Base-by-base conservation (phyloP, 2,329 filamentous ascomycete genomes). In the Balansia obtecta region DNA sequence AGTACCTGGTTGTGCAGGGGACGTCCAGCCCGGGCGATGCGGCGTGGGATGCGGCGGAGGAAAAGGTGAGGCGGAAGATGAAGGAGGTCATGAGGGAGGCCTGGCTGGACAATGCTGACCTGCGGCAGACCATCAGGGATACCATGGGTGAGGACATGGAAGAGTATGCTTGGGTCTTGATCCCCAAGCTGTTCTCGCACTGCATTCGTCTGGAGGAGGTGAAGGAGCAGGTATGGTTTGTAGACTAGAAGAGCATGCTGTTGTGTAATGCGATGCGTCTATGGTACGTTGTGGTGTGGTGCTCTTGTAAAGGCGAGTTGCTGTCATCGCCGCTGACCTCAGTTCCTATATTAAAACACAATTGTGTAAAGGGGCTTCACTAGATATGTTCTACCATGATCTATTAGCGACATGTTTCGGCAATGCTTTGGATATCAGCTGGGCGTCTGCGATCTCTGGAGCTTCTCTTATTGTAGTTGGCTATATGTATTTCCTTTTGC, bases 111-210 rank as follows among this genome's bases (percentile, higher is more conserved):
- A 38, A 50, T 3, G 50, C 54, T 1, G 45, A 51, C 16, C 12
- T 57, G n/a, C 33, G 30, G 32, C 32, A 50, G 42, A 49, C 54
- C 1, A 46, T 54, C 8, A 43, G 40, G 32, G 49, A 57, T n/a
- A 50, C 42, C 7, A 41, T 55, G 5, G 56, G 55, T n/a, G 15
- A 43, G 12, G 50, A 47, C n/a, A 1, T 57, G 48, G 53, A 54
- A 7, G 52, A 56, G 6, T 54, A 45, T 11, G 45, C 52, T n/a
- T 58, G 55, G 56, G 52, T 52, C 37, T 43, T 53, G 27, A 50
- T 55, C n/a, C 54, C 52, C 2, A 56, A 56, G 40, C 2, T 40
- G n/a, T 52, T 55, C n/a, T 55, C 54, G 22, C 54, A 57, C 20
- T 38, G 48, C 13, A 7, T 51, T 16, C 5, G 33, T 3, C 30